Conservation (phyloP, 1,284 basidiomycete species). For the Rhodofomes roseus region DNA sequence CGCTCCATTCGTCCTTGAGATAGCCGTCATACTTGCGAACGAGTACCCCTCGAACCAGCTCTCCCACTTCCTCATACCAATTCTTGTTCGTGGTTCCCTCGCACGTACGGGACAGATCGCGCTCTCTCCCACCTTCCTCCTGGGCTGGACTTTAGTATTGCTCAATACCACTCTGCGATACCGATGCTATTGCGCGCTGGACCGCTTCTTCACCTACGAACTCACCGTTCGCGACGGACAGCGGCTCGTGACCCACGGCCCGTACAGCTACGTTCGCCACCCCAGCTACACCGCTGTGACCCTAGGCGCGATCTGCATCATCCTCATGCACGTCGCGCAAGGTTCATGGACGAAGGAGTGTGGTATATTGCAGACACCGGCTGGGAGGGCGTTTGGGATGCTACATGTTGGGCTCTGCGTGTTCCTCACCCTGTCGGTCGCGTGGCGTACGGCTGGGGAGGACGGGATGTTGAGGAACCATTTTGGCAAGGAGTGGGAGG, state of each 20-base stretch:
- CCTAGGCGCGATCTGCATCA: conserved; percentile 4
- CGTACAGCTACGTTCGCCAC: conserved; percentile 13
- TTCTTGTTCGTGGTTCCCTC: not conserved
- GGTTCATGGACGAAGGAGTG: conserved; percentile 8
- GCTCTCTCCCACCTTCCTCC: conserved; percentile 6
- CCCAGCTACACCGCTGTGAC: conserved; percentile 12
- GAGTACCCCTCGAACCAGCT: not conserved
- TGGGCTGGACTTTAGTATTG: conserved; percentile 1
- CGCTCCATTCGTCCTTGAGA: not conserved
- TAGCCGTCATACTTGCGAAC: not conserved
- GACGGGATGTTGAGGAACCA: conserved; percentile 8
- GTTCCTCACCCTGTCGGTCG: conserved; percentile 1
- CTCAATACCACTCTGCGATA: conserved; percentile 5
- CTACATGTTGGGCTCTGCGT: not conserved
- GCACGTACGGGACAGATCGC: not conserved
- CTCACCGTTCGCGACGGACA: conserved; percentile 8
- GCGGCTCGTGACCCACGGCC: conserved; percentile 10
- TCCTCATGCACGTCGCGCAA: conserved; percentile 7
- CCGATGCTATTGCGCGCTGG: conserved; percentile 9
- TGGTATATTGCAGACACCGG: conserved; percentile 5
- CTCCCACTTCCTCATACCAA: not conserved
- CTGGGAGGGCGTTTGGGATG: not conserved
- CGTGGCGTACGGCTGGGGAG: conserved; percentile 7
- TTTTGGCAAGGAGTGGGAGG: conserved; percentile 10
- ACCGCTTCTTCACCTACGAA: conserved; percentile 13